phyloP scores from a whole-genome alignment of 1,284 basidiomycete genomes.

The Violaceomyces palustris region DNA sequence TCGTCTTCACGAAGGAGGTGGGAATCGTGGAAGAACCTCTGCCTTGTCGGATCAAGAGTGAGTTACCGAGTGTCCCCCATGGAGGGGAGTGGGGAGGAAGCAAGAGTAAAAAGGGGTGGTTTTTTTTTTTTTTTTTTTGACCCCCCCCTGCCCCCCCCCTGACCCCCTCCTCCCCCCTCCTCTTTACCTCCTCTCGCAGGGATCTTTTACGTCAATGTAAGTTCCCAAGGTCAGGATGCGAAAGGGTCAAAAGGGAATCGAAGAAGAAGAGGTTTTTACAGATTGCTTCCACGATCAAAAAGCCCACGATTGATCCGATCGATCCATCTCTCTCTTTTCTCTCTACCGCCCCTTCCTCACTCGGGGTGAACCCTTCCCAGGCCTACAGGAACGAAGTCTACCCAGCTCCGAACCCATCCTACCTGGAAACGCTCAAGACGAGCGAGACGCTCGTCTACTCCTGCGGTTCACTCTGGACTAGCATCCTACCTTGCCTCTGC shows the following conservation, averaged over 20 bases:
- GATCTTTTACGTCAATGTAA: conserved; percentile 84
- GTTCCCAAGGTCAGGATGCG: no score
- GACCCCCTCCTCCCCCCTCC: no score
- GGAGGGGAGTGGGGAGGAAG: no score
- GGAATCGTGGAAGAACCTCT: conserved; percentile 53
- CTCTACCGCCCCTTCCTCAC: neutral
- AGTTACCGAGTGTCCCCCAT: no score
- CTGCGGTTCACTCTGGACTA: conserved; percentile 82
- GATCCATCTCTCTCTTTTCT: neutral
- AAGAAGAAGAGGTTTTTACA: neutral
- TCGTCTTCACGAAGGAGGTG: conserved; percentile 63
- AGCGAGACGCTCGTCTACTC: conserved; percentile 78
- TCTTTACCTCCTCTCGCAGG: conserved; percentile 55
- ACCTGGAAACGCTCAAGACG: conserved; percentile 64
- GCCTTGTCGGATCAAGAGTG: conserved; percentile 19
- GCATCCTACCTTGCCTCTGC: conserved; percentile 81
- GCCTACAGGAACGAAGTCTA: conserved; percentile 64
- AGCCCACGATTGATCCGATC: no score
- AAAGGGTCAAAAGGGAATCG: neutral
- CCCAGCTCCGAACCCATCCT: conserved; percentile 78
- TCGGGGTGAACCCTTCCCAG: conserved; percentile 1
- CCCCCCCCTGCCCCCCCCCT: no score
- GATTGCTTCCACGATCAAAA: neutral
- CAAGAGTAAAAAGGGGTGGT: no score
- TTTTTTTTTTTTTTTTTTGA: no score